Evolutionary conservation across 2,329 filamentous ascomycete genomes (phyloP).

Genomic region (Diaporthe sp.): DNA sequence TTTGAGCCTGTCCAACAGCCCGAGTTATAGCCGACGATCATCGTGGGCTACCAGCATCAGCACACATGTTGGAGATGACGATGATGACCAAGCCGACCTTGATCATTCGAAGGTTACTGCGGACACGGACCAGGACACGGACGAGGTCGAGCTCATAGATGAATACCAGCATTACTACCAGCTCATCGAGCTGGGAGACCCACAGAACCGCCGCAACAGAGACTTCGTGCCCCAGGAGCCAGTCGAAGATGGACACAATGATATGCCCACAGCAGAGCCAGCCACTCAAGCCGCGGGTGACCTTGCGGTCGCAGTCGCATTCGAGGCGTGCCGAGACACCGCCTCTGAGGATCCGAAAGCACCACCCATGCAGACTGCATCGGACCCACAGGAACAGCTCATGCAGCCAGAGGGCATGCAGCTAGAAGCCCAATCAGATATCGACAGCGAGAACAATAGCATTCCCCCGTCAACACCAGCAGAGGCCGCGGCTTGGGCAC

Average conservation of each 20-base stretch:
- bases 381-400: neutral
- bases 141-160: neutral
- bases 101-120: neutral
- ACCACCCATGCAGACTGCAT: neutral
- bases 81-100: neutral
- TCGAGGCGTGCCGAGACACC: too few relatives aligned
- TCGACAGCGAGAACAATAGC: neutral
- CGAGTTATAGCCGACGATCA: neutral
- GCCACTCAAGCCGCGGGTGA: too few relatives aligned
- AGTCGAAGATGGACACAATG: neutral
- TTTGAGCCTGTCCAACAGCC: neutral
- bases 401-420: neutral
- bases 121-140: neutral
- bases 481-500: slow-evolving; percentile 15
- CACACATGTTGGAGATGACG: neutral
- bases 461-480: neutral
- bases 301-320: too few relatives aligned
- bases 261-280: too few relatives aligned
- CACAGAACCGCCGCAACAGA: neutral
- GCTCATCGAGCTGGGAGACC: neutral
- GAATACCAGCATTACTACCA: slow-evolving; percentile 9
- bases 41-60: slow-evolving; percentile 31
- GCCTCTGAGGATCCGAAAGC: neutral
- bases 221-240: accelerated
- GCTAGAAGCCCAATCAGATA: neutral